Evolutionary conservation across 176 grass and related monocot genomes (phyloP), one percentile per base, ranked within the genome.

Genomic region (Eleusine indica): DNA sequence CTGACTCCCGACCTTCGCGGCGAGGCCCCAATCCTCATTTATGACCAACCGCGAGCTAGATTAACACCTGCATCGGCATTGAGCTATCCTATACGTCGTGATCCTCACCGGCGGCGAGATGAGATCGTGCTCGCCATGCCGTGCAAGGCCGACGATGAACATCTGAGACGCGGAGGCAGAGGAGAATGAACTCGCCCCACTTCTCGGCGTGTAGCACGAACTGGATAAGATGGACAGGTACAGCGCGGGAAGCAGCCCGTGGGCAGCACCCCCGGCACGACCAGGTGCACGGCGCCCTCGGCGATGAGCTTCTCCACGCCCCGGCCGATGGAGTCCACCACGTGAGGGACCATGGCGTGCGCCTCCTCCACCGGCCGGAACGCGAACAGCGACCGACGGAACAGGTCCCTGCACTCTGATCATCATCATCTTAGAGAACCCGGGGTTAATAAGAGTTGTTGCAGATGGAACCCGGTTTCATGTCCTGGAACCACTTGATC

Each of bases 331-430:
- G 93, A 90, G 18, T 88, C 83, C 3, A 98, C 42, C 19, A 98
- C 89, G 82, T 88, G 76, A 2, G 91, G 91, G 10, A 95, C 29
- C 54, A 88, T 72, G 14, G 80, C n/a, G 60, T 93, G 83, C 48
- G 80, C 92, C 74, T 98, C 96, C 19, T 69, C 14, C 64, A 95
- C 61, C 2, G 89, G 86, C 1, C 77, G 75, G 82, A 94, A 92
- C 35, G 96, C 80, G 87, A 98, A 98, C 25, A 98, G 96, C 18
- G 96, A 98, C 48, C 83, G 88, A 39, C 91, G 75, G 78, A 95
- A 85, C 60, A 93, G 62, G 17, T 90, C 88, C 4, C 58, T 84
- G 87, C 96, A 98, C 41, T 86, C 87, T 87, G 81, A 11, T 54
- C 15, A 25, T 25, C 25, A 25, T 25, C 25, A 25, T 25, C 25